phyloP scores from a whole-genome alignment of 2,329 filamentous ascomycete genomes.

The Alternaria rosae region DNA sequence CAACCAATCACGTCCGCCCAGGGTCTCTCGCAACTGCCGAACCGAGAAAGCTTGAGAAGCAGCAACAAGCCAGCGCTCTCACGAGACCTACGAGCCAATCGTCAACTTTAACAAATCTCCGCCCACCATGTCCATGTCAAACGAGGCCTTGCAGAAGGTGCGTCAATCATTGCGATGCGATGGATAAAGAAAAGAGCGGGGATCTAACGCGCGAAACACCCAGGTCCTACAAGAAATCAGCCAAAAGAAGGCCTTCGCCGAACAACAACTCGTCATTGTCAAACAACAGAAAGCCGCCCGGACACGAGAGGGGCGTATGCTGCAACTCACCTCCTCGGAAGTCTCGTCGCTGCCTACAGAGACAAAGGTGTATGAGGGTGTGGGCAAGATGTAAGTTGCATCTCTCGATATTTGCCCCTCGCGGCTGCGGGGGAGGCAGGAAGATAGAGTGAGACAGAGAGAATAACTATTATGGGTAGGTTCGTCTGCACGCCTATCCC shows the following conservation, averaged over 20 bases:
- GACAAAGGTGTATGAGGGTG: slow-evolving; percentile 89
- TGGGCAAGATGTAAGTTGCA: slow-evolving; percentile 84
- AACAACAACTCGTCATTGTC: slow-evolving; percentile 90
- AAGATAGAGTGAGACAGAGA: not conserved
- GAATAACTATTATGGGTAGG: slow-evolving; percentile 61
- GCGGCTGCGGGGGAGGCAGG: not conserved
- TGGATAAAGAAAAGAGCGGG: not conserved
- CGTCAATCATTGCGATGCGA: not conserved
- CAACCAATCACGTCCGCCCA: slow-evolving; percentile 28
- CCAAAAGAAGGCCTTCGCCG: slow-evolving; percentile 82
- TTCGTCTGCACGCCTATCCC: slow-evolving; percentile 81
- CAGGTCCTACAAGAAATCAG: slow-evolving; percentile 95
- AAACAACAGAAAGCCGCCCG: slow-evolving; percentile 84
- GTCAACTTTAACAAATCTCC: slow-evolving; percentile 4
- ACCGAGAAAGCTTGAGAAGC: slow-evolving; percentile 34
- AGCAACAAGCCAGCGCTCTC: slow-evolving; percentile 14
- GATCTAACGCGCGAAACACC: slow-evolving; percentile 6
- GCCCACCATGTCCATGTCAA: slow-evolving; percentile 84
- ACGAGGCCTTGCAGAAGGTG: slow-evolving; percentile 93
- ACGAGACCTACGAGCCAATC: slow-evolving; percentile 3
- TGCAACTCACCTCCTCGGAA: slow-evolving; percentile 86
- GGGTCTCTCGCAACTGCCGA: slow-evolving; percentile 12
- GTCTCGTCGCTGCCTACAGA: slow-evolving; percentile 76
- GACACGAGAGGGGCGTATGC: slow-evolving; percentile 85
- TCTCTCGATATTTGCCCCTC: not conserved